These are phyloP conservation scores for Dactylellina sp. DNA, from an alignment of 2,329 filamentous ascomycete genomes.

Conservation along the genomic window DNA sequence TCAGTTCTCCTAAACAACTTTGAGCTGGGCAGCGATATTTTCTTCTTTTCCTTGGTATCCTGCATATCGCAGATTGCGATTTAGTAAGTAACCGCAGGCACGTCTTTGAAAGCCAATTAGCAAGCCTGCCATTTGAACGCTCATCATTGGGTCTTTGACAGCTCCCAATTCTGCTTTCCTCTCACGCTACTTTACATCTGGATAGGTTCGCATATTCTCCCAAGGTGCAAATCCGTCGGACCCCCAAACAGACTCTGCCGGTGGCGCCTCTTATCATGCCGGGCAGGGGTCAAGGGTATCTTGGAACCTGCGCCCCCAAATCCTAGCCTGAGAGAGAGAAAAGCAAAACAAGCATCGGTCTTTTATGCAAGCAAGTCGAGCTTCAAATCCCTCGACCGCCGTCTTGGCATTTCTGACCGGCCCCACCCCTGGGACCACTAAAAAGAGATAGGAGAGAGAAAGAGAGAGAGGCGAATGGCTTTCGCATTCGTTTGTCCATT, in stretches of 20 bases:
- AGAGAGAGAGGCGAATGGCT: not conserved
- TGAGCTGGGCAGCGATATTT: conserved; percentile 6
- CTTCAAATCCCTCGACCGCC: conserved; percentile 57
- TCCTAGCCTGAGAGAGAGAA: conserved; percentile 4
- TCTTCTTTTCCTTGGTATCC: conserved; percentile 49
- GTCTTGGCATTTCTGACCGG: conserved; percentile 34
- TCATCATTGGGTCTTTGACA: conserved; percentile 30
- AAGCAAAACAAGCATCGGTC: conserved; percentile 21
- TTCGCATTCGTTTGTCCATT: not conserved
- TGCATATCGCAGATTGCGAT: conserved; percentile 52
- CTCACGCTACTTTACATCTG: conserved; percentile 29
- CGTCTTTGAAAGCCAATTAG: conserved; percentile 26
- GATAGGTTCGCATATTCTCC: conserved; percentile 17
- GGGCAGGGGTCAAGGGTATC: conserved; percentile 44
- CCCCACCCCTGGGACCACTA: conserved; percentile 26
- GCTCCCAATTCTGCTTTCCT: conserved; percentile 12
- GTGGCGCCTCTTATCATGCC: conserved; percentile 56
- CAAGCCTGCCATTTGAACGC: conserved; percentile 22
- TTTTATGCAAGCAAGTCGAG: conserved; percentile 39
- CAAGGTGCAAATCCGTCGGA: conserved; percentile 16
- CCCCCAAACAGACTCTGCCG: conserved; percentile 33
- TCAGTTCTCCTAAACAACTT: not conserved
- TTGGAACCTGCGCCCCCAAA: conserved; percentile 52
- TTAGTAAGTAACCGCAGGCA: conserved; percentile 37
- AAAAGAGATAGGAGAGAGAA: conserved; percentile 16